Evolutionary conservation across 176 grass and related monocot species (phyloP).

Genomic region (Rhynchospora breviuscula): DNA sequence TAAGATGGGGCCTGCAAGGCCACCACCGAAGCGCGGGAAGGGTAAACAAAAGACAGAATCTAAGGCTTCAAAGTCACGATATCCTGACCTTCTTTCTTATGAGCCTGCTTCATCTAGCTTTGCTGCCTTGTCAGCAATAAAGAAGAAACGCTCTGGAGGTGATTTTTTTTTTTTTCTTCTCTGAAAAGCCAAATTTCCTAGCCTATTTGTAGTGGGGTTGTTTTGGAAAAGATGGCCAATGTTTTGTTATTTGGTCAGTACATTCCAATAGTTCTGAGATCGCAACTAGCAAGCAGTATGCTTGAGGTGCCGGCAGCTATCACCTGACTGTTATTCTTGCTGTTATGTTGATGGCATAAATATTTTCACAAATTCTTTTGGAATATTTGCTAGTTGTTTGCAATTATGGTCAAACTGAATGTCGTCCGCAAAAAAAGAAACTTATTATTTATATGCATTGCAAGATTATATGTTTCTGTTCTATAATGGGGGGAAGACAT

Average conservation of each 20-base stretch:
- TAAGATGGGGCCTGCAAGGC: constrained; percentile 37
- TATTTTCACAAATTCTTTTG: not conserved
- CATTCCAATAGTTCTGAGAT: not conserved
- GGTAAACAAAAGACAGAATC: constrained; percentile 47
- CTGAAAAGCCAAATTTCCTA: not conserved
- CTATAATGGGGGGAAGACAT: not conserved
- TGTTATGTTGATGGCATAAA: not conserved
- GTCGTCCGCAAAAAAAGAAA: not conserved
- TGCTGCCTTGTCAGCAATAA: constrained; percentile 77
- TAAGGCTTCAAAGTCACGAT: constrained; percentile 37
- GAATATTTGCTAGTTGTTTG: not conserved
- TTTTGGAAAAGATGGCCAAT: not conserved
- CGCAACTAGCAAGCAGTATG: not conserved
- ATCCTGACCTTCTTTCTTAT: constrained; percentile 60
- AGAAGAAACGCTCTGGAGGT: constrained; percentile 86
- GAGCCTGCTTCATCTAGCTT: constrained; percentile 64
- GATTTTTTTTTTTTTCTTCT: constrained; percentile 22
- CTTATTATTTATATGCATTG: not conserved
- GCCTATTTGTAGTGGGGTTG: not conserved
- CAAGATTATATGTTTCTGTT: constrained; percentile 21
- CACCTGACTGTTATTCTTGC: not conserved
- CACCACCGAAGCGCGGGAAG: constrained; percentile 56
- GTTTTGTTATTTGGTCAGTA: not conserved
- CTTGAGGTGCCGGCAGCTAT: not conserved
- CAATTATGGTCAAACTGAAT: not conserved